Conservation (phyloP, 2,329 filamentous ascomycete genomes). For the Verticillium klebahnii region DNA sequence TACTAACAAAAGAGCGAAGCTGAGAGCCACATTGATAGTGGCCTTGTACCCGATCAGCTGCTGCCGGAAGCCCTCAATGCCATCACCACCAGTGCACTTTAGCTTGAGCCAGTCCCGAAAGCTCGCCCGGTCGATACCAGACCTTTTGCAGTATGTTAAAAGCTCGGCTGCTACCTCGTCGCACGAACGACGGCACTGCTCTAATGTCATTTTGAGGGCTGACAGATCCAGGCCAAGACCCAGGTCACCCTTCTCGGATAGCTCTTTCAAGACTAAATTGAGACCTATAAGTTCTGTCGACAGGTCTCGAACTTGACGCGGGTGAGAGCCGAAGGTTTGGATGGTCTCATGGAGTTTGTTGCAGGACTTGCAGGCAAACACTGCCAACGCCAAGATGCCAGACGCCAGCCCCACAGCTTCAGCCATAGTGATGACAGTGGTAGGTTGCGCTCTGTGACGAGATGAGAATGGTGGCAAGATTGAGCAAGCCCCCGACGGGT, state of each 20-base stretch:
- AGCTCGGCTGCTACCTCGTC: constrained; percentile 35
- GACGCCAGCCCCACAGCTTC: constrained; percentile 12
- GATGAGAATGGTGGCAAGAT: no score
- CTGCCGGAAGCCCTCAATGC: constrained; percentile 30
- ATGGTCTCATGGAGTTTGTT: constrained; percentile 12
- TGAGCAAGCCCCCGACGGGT: no score
- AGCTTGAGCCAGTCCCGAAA: constrained; percentile 41
- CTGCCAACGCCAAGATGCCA: constrained; percentile 10
- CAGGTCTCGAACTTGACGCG: constrained; percentile 32
- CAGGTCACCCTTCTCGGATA: constrained; percentile 18
- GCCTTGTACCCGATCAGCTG: constrained; percentile 34
- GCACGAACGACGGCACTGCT: constrained; percentile 35
- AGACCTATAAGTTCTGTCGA: constrained; percentile 32
- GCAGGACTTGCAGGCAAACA: constrained; percentile 16
- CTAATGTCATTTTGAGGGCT: constrained; percentile 25
- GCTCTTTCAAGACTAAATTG: constrained; percentile 28
- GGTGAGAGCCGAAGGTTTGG: constrained; percentile 11
- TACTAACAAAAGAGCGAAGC: constrained; percentile 15
- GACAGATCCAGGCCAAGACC: constrained; percentile 11
- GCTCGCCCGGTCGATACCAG: constrained; percentile 26
- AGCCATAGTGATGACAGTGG: constrained; percentile 8
- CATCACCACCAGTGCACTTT: constrained; percentile 37
- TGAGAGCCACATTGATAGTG: constrained; percentile 17
- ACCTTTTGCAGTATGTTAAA: constrained; percentile 26
- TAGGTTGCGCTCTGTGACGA: no score